Conservation (phyloP, 1,284 basidiomycete species). For the Microbotryum violaceum region DNA sequence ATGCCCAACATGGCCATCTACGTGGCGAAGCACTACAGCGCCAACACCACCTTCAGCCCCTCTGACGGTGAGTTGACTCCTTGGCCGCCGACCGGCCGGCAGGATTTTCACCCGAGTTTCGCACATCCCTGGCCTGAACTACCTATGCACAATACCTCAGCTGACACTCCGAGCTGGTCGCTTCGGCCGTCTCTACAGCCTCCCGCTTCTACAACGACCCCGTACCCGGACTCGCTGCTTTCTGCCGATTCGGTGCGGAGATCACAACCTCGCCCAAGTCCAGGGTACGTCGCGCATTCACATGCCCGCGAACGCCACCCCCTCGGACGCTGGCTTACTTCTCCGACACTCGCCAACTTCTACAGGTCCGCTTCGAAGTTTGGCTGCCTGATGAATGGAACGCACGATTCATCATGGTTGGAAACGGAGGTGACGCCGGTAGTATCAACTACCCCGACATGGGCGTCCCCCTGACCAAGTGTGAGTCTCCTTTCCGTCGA, state of each 20-base stretch:
- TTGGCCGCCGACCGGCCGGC: neutral
- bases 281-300: neutral
- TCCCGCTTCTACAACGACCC: slow-evolving; percentile 8
- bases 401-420: slow-evolving; percentile 29
- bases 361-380: slow-evolving; percentile 30
- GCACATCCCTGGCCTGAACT: neutral
- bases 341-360: neutral
- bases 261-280: slow-evolving; percentile 18
- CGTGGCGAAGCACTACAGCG: neutral
- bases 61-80: neutral
- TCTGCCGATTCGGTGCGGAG: slow-evolving; percentile 30
- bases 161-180: neutral
- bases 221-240: slow-evolving; percentile 16
- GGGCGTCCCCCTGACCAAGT: slow-evolving; percentile 20
- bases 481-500: neutral
- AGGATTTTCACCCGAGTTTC: neutral
- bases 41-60: neutral
- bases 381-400: slow-evolving; percentile 31
- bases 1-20: neutral
- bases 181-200: neutral
- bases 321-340: neutral
- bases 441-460: slow-evolving; percentile 29
- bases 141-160: slow-evolving; percentile 2
- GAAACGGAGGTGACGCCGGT: slow-evolving; percentile 30
- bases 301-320: neutral